Evolutionary conservation across 768 basidiomycete genomes (phyloP), one percentile per base, ranked within the genome.

Genomic region (Leucocoprinus birnbaumii): DNA sequence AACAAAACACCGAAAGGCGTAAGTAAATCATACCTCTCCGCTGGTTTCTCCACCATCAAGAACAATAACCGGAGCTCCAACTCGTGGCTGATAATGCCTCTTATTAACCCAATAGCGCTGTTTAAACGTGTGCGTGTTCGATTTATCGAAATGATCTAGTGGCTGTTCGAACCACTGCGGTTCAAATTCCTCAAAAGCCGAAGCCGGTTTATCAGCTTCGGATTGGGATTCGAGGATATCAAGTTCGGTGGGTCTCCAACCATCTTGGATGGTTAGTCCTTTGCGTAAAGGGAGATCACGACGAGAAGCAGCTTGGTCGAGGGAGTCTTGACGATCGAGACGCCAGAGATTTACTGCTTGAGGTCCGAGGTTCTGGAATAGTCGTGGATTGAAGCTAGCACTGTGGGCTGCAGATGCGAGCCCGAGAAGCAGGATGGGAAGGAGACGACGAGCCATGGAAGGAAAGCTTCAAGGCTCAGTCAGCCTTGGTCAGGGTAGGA

Each of bases 81-180:
- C 70, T 5, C 85, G 78, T 0, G 84, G 76, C 52, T 80, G 74
- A 68, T 95, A 98, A 67, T 91, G 85, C 31, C 89, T 80, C 18
- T 83, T 82, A 64, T 87, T 94, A 35, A 95, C 77, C 96, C 96
- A 99, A 69, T 93, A 99, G 18, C 96, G 80, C 65, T 98, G 94
- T 49, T 78, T 71, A 71, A 91, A 98, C 0, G 85, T 90, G 41
- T 82, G 79, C 41, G 73, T 71, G 9, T 73, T 71, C 11, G 73
- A 66, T 34, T 74, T 74, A 59, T 78, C 72, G 61, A 89, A 87
- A 65, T 98, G 94, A 65, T 95, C 92, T 58, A 96, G 71, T 2
- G 90, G 92, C 64, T 98, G 94, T 52, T 78, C 69, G 71, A 96
- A 95, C 74, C 82, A 90, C 46, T 81, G 80, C 2, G 78, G 78